Conservation (phyloP, 805 yeast genomes). For the Spathaspora arborariae region DNA sequence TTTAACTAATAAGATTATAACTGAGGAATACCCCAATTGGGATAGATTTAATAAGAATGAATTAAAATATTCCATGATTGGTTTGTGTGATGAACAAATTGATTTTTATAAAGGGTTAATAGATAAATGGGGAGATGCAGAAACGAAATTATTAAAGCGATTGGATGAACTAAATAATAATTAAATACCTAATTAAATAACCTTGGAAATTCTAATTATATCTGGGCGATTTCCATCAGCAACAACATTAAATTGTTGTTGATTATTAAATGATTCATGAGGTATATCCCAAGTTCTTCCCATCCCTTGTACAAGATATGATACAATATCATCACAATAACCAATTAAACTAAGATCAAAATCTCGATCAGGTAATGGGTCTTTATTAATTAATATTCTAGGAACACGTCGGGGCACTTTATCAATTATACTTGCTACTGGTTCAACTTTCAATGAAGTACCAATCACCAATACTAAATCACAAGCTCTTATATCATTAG, state of each 20-base stretch:
- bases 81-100: slow-evolving; percentile 74
- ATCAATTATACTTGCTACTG: slow-evolving; percentile 85
- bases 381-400: slow-evolving; percentile 74
- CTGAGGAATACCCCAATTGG: slow-evolving; percentile 59
- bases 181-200: not conserved
- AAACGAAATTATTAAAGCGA: slow-evolving; percentile 23
- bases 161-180: slow-evolving; percentile 18
- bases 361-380: slow-evolving; percentile 68
- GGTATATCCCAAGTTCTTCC: slow-evolving; percentile 23
- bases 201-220: slow-evolving; percentile 2
- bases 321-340: slow-evolving; percentile 77
- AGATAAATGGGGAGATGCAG: slow-evolving; percentile 66
- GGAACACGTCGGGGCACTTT: slow-evolving; percentile 71
- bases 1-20: slow-evolving; percentile 43
- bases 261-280: slow-evolving; percentile 10
- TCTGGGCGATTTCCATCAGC: slow-evolving; percentile 3
- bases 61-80: slow-evolving; percentile 63
- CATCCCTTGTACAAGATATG: slow-evolving; percentile 40
- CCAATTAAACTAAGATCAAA: slow-evolving; percentile 80
- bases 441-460: slow-evolving; percentile 88
- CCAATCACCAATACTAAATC: slow-evolving; percentile 84
- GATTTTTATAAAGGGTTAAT: slow-evolving; percentile 66
- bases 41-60: slow-evolving; percentile 78
- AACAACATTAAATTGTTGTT: slow-evolving; percentile 3
- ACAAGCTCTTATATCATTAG: slow-evolving; percentile 60